phyloP scores from a whole-genome alignment of 2,329 filamentous ascomycete genomes.

The Aspergillus sp. region DNA sequence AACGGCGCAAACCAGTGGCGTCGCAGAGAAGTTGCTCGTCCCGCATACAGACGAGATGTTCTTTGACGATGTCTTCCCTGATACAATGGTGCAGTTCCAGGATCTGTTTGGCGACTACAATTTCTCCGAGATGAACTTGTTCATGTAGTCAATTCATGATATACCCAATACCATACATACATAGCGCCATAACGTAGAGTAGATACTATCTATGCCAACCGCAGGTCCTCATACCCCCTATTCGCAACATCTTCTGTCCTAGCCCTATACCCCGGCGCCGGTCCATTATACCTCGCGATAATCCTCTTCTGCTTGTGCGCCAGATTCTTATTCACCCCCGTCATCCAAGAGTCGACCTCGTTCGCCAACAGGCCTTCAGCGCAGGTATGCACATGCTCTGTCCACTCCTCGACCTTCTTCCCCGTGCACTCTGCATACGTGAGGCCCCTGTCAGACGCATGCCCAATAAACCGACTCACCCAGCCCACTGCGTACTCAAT shows the following conservation, averaged over 20 bases:
- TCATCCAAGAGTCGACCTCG: conserved; percentile 57
- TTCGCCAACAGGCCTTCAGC: conserved; percentile 47
- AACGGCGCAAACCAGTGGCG: conserved; percentile 6
- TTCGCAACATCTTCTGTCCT: conserved; percentile 18
- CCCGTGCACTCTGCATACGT: conserved; percentile 43
- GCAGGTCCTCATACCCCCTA: conserved; percentile 15
- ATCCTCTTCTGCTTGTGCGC: conserved; percentile 47
- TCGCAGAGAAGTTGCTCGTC: conserved; percentile 9
- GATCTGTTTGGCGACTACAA: conserved; percentile 4
- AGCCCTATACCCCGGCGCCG: conserved; percentile 45
- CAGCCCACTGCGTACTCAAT: conserved; percentile 39
- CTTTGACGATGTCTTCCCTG: conserved; percentile 4
- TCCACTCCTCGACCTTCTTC: conserved; percentile 45
- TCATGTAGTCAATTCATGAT: not conserved
- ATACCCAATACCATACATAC: not conserved
- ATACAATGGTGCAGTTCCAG: conserved; percentile 11
- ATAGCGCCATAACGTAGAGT: no score
- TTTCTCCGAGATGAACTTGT: not conserved
- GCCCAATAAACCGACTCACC: conserved; percentile 36
- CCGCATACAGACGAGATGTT: conserved; percentile 9
- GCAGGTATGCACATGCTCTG: conserved; percentile 50
- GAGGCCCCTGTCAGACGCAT: conserved; percentile 26
- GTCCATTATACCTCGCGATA: conserved; percentile 50
- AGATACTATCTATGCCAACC: not conserved
- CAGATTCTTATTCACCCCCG: conserved; percentile 55